A percentile compares a stretch with the other conserved stretches of the same genome.
These are phyloP conservation scores for Stylonectria norvegica DNA, from an alignment of 2,329 filamentous ascomycete species.

Conservation along the genomic window DNA sequence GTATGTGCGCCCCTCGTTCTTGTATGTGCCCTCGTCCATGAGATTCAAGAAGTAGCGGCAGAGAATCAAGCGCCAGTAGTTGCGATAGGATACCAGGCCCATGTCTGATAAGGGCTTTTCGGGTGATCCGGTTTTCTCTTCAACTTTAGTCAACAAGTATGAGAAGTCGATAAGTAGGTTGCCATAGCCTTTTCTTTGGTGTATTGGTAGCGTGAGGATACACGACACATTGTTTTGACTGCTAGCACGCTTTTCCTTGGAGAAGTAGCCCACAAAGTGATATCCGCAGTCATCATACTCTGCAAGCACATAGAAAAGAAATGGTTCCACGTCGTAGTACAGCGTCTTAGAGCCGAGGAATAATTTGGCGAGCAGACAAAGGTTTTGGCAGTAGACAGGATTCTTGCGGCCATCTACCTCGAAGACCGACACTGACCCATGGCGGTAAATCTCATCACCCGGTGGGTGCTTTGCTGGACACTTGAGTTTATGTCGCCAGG, in stretches of 20 bases:
- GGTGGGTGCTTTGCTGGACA: constrained; percentile 95
- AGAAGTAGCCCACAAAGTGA: constrained; percentile 99
- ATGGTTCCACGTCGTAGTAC: constrained; percentile 97
- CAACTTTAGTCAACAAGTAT: constrained; percentile 88
- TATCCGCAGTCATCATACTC: constrained; percentile 89
- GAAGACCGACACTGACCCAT: constrained; percentile 88
- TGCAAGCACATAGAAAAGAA: constrained; percentile 95
- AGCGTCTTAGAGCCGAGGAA: constrained; percentile 98
- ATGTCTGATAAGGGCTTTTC: constrained; percentile 98
- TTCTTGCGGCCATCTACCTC: constrained; percentile 97
- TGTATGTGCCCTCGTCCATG: constrained; percentile 28
- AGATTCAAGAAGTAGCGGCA: constrained; percentile 73
- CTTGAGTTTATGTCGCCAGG: constrained; percentile 96
- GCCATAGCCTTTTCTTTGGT: constrained; percentile 95
- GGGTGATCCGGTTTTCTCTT: constrained; percentile 90
- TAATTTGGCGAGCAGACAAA: constrained; percentile 91
- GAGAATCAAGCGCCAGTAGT: constrained; percentile 90
- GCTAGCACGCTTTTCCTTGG: constrained; percentile 93
- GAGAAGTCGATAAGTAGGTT: constrained; percentile 98
- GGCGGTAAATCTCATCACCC: constrained; percentile 94
- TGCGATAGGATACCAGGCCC: constrained; percentile 94
- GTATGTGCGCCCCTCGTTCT: constrained; percentile 40
- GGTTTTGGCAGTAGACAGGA: constrained; percentile 96
- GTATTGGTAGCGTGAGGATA: constrained; percentile 91
- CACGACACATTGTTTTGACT: constrained; percentile 97